phyloP scores from a whole-genome alignment of 768 basidiomycete species.

The Sutorius australiensis region DNA sequence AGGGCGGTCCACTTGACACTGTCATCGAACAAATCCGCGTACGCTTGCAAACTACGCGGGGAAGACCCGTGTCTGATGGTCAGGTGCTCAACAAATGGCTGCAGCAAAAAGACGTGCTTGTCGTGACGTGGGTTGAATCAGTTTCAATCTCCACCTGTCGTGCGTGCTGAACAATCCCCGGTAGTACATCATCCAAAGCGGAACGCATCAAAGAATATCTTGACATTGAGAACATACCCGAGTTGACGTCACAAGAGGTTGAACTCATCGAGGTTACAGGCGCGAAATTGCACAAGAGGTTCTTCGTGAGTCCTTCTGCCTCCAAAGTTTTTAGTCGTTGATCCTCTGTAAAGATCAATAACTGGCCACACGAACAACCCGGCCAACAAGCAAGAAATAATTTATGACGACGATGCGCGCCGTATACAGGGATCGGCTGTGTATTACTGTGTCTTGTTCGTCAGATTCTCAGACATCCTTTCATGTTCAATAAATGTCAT shows the following conservation, averaged over 20 bases:
- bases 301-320: constrained; percentile 20
- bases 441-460: too few species aligned
- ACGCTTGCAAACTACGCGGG: constrained; percentile 25
- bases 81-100: constrained; percentile 32
- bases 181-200: constrained; percentile 33
- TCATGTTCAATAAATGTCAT: too few species aligned
- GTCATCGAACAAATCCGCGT: constrained; percentile 34
- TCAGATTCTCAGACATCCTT: too few species aligned
- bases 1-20: constrained; percentile 39
- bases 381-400: background rate
- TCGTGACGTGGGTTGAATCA: constrained; percentile 27
- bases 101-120: constrained; percentile 23
- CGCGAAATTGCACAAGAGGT: constrained; percentile 20
- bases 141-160: background rate
- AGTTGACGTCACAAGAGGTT: constrained; percentile 26
- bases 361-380: constrained; percentile 21
- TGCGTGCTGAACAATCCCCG: background rate
- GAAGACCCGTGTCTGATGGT: constrained; percentile 24
- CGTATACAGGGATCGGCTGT: too few species aligned
- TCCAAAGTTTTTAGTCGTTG: background rate
- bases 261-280: constrained; percentile 26
- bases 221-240: constrained; percentile 26
- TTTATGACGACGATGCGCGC: background rate
- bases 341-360: constrained; percentile 8
- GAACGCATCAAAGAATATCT: constrained; percentile 34